Evolutionary conservation across 2,329 filamentous ascomycete genomes (phyloP), one percentile per base, ranked within the genome.

Genomic region (Thyridium curvatum): DNA sequence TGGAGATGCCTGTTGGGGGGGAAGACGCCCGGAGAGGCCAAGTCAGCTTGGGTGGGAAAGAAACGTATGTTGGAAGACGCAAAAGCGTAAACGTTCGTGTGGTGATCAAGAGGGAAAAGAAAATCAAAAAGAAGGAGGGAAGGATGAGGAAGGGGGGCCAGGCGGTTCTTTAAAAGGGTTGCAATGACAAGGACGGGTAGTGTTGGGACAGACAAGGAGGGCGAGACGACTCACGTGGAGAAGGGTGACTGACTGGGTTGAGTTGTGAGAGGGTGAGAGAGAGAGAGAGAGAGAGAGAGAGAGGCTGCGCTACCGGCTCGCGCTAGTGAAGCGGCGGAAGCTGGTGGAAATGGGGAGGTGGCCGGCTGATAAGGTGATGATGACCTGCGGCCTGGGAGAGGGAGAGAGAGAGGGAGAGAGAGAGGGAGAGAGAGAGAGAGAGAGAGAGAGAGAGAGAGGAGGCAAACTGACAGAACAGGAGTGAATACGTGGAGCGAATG

Each of bases 111-210:
- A 14, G 4, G 15, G 5, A 21, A 30, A 26, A 12, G 32, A 18
- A 8, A 34, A 18, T 34, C 8, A 37, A 34, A 18, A 29, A 38
- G 32, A 28, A 30, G 28, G 37, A 37, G 41, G 35, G 13, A 26
- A 26, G 21, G 21, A 10, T 26, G 21, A 26, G 21, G 10, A 26
- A 26, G 21, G 21, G 30, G n/a, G 28, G n/a, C n/a, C 9, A 33
- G 13, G 18, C 21, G 21, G 21, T 26, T 26, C 21, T 26, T 26
- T 32, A 13, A 14, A n/a, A 28, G 18, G 18, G 14, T n/a, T n/a
- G n/a, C 21, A 26, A 26, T 26, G 21, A 26, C 21, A 26, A 6
- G 21, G 21, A 26, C 10, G 21, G 21, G 21, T 26, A 26, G 21
- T 26, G 21, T 26, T 26, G 21, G 21, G 21, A 26, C 21, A 6